phyloP scores from a whole-genome alignment of 1,284 basidiomycete genomes.

The Cystobasidiaceae sp. region DNA sequence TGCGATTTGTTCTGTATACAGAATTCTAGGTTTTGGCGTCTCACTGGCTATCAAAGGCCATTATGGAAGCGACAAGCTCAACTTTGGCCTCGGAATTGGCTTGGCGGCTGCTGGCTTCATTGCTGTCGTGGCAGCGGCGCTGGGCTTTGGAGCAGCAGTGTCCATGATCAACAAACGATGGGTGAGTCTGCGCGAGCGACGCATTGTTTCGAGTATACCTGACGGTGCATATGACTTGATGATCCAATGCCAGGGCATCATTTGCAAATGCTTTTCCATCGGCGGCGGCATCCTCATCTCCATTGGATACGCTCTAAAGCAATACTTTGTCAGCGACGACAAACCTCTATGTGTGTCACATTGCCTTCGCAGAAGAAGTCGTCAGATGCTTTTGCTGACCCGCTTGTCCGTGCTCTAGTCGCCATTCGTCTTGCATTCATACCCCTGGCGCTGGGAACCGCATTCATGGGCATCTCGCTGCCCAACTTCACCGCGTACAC shows the following conservation, averaged over 20 bases:
- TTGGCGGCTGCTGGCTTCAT: slow-evolving; percentile 13
- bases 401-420: neutral
- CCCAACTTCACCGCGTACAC: slow-evolving; percentile 30
- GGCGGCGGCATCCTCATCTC: slow-evolving; percentile 4
- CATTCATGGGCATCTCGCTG: slow-evolving; percentile 26
- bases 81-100: slow-evolving; percentile 14
- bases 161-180: slow-evolving; percentile 8
- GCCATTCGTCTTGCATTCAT: slow-evolving; percentile 24
- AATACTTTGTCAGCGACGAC: slow-evolving; percentile 22
- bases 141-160: slow-evolving; percentile 22
- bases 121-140: slow-evolving; percentile 15
- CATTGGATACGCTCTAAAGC: slow-evolving; percentile 20
- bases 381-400: neutral
- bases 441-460: slow-evolving; percentile 5
- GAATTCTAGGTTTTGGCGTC: slow-evolving; percentile 13
- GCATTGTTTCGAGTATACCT: too few species aligned
- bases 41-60: slow-evolving; percentile 11
- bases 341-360: slow-evolving; percentile 13
- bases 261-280: slow-evolving; percentile 20
- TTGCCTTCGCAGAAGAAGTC: neutral
- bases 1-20: too few species aligned
- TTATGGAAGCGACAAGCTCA: neutral
- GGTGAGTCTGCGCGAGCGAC: neutral
- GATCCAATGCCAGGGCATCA: slow-evolving; percentile 1
- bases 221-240: too few species aligned